Percentiles rank a stretch among this genome's conserved stretches.
phyloP scores from a whole-genome alignment of 805 yeast genomes.

The Pichia nanzhaoensis region DNA sequence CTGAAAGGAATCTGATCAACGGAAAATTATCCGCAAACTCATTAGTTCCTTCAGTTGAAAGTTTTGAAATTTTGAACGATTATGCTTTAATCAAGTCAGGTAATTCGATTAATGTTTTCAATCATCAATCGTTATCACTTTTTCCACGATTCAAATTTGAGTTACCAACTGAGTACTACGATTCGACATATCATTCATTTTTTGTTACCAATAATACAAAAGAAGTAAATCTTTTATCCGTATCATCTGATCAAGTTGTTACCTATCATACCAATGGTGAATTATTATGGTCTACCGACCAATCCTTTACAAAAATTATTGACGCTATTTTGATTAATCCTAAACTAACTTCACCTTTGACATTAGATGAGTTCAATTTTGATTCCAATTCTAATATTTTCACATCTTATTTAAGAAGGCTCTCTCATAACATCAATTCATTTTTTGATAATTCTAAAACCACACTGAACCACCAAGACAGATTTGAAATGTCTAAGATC shows the following conservation, averaged over 20 bases:
- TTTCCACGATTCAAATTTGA: constrained; percentile 2
- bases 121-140: constrained; percentile 13
- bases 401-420: constrained; percentile 29
- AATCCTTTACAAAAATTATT: constrained; percentile 33
- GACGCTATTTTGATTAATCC: constrained; percentile 30
- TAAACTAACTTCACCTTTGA: constrained; percentile 15
- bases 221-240: constrained; percentile 12
- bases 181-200: constrained; percentile 14
- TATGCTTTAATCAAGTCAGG: constrained; percentile 8
- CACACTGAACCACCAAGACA: constrained; percentile 17
- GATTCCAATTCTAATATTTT: constrained; percentile 27
- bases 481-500: constrained; percentile 42
- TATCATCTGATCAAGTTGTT: constrained; percentile 13
- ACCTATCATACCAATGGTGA: constrained; percentile 20
- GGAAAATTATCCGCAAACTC: constrained; percentile 8
- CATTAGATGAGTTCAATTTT: constrained; percentile 25
- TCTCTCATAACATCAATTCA: constrained; percentile 24
- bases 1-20: constrained; percentile 1
- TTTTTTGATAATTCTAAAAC: constrained; percentile 13
- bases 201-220: constrained; percentile 6
- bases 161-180: constrained; percentile 17
- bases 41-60: background rate
- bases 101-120: constrained; percentile 15
- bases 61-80: constrained; percentile 2
- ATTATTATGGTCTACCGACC: constrained; percentile 38